Conservation (phyloP, 2,329 filamentous ascomycete species). For the Cladosporium velox region DNA sequence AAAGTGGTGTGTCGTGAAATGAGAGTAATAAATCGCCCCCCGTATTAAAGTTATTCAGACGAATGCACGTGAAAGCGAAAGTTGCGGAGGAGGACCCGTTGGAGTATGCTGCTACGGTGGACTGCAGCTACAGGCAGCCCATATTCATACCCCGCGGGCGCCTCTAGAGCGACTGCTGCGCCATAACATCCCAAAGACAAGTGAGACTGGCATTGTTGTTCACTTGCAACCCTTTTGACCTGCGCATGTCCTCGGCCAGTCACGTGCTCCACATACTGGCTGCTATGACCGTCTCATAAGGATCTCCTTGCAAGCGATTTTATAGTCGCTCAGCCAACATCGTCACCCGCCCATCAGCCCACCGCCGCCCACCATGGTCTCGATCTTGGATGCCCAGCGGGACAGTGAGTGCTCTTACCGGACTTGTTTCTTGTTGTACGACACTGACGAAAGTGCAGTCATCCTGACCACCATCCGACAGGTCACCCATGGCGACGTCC, state of each 20-base stretch:
- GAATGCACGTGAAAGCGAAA: slow-evolving; percentile 8
- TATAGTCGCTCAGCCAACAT: neutral
- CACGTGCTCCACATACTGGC: neutral
- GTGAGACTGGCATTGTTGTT: neutral
- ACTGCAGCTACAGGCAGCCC: neutral
- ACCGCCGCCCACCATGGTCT: slow-evolving; percentile 64
- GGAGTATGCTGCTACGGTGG: neutral
- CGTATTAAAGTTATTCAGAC: slow-evolving; percentile 6
- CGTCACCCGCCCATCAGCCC: neutral
- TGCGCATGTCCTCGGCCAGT: neutral
- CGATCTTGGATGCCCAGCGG: slow-evolving; percentile 81
- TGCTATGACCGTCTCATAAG: slow-evolving; percentile 14
- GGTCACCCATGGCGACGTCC: slow-evolving; percentile 72
- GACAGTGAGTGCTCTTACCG: slow-evolving; percentile 57
- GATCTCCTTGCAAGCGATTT: neutral
- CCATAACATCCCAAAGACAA: neutral
- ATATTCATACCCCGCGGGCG: neutral
- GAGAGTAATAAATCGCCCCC: neutral
- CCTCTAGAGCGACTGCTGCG: neutral
- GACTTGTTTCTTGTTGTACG: neutral
- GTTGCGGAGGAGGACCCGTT: slow-evolving; percentile 10
- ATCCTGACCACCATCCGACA: slow-evolving; percentile 73
- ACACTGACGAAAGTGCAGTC: slow-evolving; percentile 51
- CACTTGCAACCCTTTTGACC: neutral
- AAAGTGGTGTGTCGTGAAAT: neutral